Percentiles rank a stretch among this genome's conserved stretches.
Evolutionary conservation across 2,329 filamentous ascomycete genomes (phyloP).

Genomic region (Pseudogymnoascus sp.): DNA sequence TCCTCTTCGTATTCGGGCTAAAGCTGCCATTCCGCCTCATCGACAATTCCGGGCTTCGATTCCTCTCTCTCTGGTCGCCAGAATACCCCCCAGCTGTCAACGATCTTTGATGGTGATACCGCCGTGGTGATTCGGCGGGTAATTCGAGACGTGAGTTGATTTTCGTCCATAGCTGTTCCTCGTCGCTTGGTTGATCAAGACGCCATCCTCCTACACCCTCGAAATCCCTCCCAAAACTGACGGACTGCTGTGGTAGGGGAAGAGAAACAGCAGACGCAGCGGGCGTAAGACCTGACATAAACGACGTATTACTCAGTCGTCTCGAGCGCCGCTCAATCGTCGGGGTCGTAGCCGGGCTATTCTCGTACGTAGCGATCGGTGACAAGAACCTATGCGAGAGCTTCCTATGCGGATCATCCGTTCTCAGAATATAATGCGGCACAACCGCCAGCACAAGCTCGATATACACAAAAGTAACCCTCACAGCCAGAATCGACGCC

Average conservation of each 20-base stretch:
- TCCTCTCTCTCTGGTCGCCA: conserved; percentile 17
- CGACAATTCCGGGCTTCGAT: background rate
- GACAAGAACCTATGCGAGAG: conserved; percentile 19
- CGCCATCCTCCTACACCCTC: conserved; percentile 57
- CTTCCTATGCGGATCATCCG: background rate
- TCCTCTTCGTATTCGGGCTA: conserved; percentile 41
- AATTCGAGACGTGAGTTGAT: conserved; percentile 49
- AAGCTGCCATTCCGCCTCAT: conserved; percentile 22
- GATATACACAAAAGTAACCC: conserved; percentile 56
- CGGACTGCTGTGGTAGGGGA: conserved; percentile 33
- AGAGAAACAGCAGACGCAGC: conserved; percentile 16
- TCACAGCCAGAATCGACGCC: conserved; percentile 54
- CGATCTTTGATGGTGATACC: conserved; percentile 38
- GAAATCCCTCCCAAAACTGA: conserved; percentile 50
- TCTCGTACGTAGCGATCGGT: background rate
- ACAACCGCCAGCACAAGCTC: conserved; percentile 55
- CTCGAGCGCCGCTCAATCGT: background rate
- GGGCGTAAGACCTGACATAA: conserved; percentile 25
- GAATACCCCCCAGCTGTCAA: conserved; percentile 25
- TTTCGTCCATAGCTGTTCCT: conserved; percentile 42
- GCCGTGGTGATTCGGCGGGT: conserved; percentile 36
- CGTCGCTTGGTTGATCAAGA: conserved; percentile 33
- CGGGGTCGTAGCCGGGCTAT: background rate
- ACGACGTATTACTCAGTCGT: background rate
- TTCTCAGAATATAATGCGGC: conserved; percentile 44